Percentiles rank a stretch among this genome's conserved stretches.
Conservation (phyloP, 768 basidiomycete genomes). For the Galerina sulciceps region DNA sequence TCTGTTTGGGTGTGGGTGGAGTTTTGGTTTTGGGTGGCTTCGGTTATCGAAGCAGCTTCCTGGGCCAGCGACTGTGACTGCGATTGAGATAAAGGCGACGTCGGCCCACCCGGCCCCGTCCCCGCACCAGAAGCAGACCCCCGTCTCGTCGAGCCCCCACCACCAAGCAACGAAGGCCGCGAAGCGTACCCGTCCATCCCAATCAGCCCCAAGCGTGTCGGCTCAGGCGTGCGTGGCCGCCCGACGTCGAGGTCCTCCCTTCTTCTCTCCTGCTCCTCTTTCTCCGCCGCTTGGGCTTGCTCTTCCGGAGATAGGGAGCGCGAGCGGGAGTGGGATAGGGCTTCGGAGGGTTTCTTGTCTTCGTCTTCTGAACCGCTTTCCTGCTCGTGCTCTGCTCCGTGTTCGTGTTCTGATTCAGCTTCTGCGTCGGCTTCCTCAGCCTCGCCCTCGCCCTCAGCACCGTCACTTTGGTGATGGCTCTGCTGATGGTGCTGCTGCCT, state of each 20-base stretch:
- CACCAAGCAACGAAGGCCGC: not conserved
- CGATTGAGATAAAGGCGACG: no score
- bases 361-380: slow-evolving; percentile 44
- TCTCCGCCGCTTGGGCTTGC: slow-evolving; percentile 18
- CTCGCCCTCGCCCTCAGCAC: not conserved
- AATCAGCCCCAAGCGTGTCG: slow-evolving; percentile 47
- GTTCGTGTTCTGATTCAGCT: slow-evolving; percentile 1
- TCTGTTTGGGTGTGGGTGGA: slow-evolving; percentile 14
- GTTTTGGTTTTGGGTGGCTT: not conserved
- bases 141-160: not conserved
- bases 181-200: slow-evolving; percentile 23
- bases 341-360: slow-evolving; percentile 25
- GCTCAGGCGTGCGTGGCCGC: slow-evolving; percentile 83
- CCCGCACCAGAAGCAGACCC: not conserved
- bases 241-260: slow-evolving; percentile 43
- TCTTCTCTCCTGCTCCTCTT: slow-evolving; percentile 38
- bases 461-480: no score
- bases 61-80: no score
- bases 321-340: no score
- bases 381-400: slow-evolving; percentile 19
- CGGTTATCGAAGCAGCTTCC: not conserved
- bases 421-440: slow-evolving; percentile 14
- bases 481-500: slow-evolving; percentile 2
- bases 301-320: no score
- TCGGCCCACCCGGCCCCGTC: no score